Conservation (phyloP, 1,284 basidiomycete species). For the Ceratobasidium sp. region DNA sequence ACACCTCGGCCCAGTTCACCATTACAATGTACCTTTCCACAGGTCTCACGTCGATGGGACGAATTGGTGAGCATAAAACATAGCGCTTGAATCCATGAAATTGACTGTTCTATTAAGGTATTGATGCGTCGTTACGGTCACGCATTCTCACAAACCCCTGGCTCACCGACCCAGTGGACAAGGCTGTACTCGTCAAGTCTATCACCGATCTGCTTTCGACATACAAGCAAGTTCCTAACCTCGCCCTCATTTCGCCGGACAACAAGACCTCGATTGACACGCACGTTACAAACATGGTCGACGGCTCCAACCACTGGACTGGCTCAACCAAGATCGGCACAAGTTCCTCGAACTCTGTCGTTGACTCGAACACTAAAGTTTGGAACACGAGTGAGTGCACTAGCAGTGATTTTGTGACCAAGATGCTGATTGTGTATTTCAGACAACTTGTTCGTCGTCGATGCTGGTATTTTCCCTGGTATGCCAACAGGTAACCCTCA, state of each 20-base stretch:
- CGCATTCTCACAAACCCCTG: slow-evolving; percentile 64
- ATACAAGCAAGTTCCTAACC: slow-evolving; percentile 57
- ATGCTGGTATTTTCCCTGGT: slow-evolving; percentile 38
- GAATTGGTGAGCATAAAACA: slow-evolving; percentile 58
- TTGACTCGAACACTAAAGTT: slow-evolving; percentile 68
- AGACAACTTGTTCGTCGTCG: slow-evolving; percentile 40
- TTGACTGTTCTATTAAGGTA: slow-evolving; percentile 32
- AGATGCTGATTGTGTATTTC: background rate
- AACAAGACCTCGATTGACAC: slow-evolving; percentile 54
- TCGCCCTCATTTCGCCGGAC: slow-evolving; percentile 68
- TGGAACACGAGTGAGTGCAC: slow-evolving; percentile 59
- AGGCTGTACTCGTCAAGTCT: slow-evolving; percentile 61
- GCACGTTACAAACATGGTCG: slow-evolving; percentile 57
- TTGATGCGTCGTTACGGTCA: slow-evolving; percentile 62
- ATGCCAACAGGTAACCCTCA: slow-evolving; percentile 64
- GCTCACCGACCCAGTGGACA: slow-evolving; percentile 68
- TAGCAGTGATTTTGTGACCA: background rate
- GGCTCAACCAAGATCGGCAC: slow-evolving; percentile 64
- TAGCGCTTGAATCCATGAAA: background rate
- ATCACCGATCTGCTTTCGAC: slow-evolving; percentile 56
- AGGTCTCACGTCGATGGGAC: slow-evolving; percentile 69
- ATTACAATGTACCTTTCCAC: slow-evolving; percentile 65
- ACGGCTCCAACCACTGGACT: slow-evolving; percentile 68
- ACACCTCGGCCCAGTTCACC: slow-evolving; percentile 64
- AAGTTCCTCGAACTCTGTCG: slow-evolving; percentile 57